phyloP scores from a whole-genome alignment of 495 filamentous ascomycete genomes.

The Neurospora pannonica region DNA sequence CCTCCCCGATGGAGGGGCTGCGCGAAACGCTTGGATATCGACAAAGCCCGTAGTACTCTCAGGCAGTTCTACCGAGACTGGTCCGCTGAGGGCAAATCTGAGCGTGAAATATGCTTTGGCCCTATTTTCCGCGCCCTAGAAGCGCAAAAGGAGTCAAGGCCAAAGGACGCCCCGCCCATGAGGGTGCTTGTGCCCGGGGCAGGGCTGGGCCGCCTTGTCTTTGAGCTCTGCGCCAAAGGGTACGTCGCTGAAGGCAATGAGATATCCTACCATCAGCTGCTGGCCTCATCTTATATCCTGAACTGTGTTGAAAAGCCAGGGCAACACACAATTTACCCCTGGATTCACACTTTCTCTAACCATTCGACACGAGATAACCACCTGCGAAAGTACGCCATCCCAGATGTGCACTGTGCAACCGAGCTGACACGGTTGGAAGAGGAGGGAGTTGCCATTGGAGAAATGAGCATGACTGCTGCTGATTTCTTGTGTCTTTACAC shows the following conservation, averaged over 20 bases:
- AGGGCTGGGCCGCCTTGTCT: conserved; percentile 76
- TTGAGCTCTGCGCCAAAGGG: conserved; percentile 71
- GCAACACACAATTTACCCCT: conserved; percentile 65
- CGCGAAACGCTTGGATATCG: conserved; percentile 61
- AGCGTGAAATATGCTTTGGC: conserved; percentile 65
- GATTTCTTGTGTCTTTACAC: conserved; percentile 77
- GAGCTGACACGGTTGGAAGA: conserved; percentile 30
- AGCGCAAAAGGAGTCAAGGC: conserved; percentile 37
- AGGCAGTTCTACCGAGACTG: conserved; percentile 94
- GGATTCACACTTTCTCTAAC: conserved; percentile 74
- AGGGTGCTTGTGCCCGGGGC: conserved; percentile 82
- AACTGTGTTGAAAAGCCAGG: conserved; percentile 45
- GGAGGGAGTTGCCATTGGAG: conserved; percentile 28
- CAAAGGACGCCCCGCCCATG: conserved; percentile 27
- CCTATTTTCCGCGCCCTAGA: conserved; percentile 58
- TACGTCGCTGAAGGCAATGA: conserved; percentile 83
- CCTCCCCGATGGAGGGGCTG: conserved; percentile 51
- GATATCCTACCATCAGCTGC: conserved; percentile 85
- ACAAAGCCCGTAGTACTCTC: conserved; percentile 84
- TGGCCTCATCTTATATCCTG: conserved; percentile 79
- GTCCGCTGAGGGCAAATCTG: conserved; percentile 64
- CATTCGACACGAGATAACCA: conserved; percentile 61
- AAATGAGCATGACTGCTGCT: conserved; percentile 78
- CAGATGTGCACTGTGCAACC: conserved; percentile 63
- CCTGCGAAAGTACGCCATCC: conserved; percentile 56